Evolutionary conservation across 768 basidiomycete species (phyloP).

Genomic region (Crepidotus variabilis): DNA sequence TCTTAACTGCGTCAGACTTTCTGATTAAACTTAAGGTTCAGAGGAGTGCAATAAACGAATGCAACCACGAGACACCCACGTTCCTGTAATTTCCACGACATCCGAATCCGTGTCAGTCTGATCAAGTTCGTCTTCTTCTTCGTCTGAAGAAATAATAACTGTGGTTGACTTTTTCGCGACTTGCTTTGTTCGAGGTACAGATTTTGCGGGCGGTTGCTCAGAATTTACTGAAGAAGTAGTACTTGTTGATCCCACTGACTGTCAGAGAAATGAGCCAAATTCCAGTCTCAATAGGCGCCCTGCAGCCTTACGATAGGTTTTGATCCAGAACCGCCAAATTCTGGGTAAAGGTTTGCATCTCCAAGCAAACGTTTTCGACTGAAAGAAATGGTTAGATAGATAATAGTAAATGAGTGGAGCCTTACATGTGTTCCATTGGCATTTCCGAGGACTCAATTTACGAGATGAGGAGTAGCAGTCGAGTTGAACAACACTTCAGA

Average conservation of each 20-base stretch:
- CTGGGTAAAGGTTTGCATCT: constrained; percentile 29
- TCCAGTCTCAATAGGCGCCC: neutral
- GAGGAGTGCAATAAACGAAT: constrained; percentile 7
- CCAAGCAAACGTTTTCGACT: constrained; percentile 30
- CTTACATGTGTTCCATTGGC: constrained; percentile 35
- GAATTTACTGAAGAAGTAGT: constrained; percentile 12
- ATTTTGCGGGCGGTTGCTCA: constrained; percentile 5
- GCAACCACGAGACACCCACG: constrained; percentile 1
- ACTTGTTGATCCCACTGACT: constrained; percentile 28
- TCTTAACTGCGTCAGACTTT: constrained; percentile 23
- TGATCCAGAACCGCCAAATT: constrained; percentile 20
- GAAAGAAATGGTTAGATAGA: neutral
- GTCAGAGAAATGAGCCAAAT: neutral
- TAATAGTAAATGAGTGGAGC: neutral
- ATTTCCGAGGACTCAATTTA: constrained; percentile 12
- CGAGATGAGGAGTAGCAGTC: neutral
- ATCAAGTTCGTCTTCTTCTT: constrained; percentile 25
- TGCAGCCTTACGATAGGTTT: constrained; percentile 24
- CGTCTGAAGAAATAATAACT: constrained; percentile 34
- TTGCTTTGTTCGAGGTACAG: neutral
- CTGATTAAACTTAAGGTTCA: neutral
- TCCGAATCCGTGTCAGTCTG: constrained; percentile 10
- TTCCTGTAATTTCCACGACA: constrained; percentile 10
- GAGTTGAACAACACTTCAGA: neutral
- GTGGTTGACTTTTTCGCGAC: constrained; percentile 13